Conservation (phyloP, 75 land plant species). For the Chamaecyparis obtusa region DNA sequence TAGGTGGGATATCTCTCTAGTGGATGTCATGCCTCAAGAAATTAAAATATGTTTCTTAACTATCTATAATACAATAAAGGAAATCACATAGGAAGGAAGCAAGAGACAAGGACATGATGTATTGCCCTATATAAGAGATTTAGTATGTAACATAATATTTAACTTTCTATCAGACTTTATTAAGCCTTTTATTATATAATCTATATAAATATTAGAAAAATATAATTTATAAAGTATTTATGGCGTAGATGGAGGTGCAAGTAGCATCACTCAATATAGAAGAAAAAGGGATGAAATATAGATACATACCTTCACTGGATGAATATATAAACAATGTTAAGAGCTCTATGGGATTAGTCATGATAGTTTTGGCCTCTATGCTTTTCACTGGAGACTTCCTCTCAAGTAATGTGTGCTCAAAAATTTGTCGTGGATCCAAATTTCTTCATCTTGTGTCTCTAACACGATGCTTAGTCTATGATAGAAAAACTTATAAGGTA, state of each 20-base stretch:
- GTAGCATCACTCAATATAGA: constrained; percentile 31
- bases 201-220: neutral
- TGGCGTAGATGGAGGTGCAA: constrained; percentile 41
- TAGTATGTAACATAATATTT: neutral
- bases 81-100: constrained; percentile 20
- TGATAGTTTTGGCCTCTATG: constrained; percentile 20
- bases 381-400: constrained; percentile 23
- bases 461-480: neutral
- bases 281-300: constrained; percentile 43
- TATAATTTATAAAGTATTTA: neutral
- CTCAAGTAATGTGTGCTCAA: neutral
- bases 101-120: constrained; percentile 22
- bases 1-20: constrained; percentile 35
- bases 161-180: neutral
- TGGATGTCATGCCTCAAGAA: constrained; percentile 21
- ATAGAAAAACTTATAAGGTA: constrained; percentile 1
- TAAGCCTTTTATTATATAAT: neutral
- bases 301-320: constrained; percentile 29
- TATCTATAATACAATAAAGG: constrained; percentile 27
- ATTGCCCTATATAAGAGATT: neutral
- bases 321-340: constrained; percentile 50
- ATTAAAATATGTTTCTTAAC: constrained; percentile 32
- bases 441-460: neutral
- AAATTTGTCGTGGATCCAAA: constrained; percentile 19
- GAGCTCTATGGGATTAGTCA: constrained; percentile 26